phyloP scores from a whole-genome alignment of 2,329 filamentous ascomycete species.

The Leptographium flavum region DNA sequence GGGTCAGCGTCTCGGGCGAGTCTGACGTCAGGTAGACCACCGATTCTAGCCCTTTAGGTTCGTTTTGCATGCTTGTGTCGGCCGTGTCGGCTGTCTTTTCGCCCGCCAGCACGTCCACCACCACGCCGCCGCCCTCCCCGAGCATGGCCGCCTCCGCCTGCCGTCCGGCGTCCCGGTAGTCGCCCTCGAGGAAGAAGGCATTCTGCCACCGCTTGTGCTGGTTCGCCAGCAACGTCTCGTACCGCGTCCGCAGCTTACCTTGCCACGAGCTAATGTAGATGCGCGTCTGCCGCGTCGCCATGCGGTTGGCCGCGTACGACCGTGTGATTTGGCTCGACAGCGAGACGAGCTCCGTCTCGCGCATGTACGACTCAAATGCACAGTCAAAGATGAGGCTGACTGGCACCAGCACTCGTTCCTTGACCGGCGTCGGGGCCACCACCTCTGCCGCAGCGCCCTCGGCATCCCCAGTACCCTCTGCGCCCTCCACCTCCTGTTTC shows the following conservation, averaged over 20 bases:
- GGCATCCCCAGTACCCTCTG: slow-evolving; percentile 29
- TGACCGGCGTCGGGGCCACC: slow-evolving; percentile 12
- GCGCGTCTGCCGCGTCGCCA: slow-evolving; percentile 52
- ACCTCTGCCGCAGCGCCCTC: slow-evolving; percentile 18
- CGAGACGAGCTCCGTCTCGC: slow-evolving; percentile 70
- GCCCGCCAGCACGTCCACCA: slow-evolving; percentile 42
- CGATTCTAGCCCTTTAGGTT: slow-evolving; percentile 13
- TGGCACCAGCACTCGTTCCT: slow-evolving; percentile 31
- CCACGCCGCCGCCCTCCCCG: slow-evolving; percentile 34
- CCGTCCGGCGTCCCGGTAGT: slow-evolving; percentile 57
- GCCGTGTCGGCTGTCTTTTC: neutral
- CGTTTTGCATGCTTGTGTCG: too few relatives aligned
- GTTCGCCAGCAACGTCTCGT: slow-evolving; percentile 58
- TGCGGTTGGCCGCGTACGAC: slow-evolving; percentile 77
- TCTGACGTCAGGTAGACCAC: slow-evolving; percentile 87
- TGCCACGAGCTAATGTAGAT: slow-evolving; percentile 67
- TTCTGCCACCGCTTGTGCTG: slow-evolving; percentile 70
- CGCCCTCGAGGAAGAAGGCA: slow-evolving; percentile 55
- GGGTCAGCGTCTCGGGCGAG: slow-evolving; percentile 69
- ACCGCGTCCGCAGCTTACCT: slow-evolving; percentile 60
- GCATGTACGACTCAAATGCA: slow-evolving; percentile 83
- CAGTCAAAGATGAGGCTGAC: slow-evolving; percentile 80
- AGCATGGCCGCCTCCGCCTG: slow-evolving; percentile 56
- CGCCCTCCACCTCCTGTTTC: slow-evolving; percentile 29
- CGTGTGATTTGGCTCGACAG: slow-evolving; percentile 73